Conservation (phyloP, 306 rosid species). For the Morella rubra region DNA sequence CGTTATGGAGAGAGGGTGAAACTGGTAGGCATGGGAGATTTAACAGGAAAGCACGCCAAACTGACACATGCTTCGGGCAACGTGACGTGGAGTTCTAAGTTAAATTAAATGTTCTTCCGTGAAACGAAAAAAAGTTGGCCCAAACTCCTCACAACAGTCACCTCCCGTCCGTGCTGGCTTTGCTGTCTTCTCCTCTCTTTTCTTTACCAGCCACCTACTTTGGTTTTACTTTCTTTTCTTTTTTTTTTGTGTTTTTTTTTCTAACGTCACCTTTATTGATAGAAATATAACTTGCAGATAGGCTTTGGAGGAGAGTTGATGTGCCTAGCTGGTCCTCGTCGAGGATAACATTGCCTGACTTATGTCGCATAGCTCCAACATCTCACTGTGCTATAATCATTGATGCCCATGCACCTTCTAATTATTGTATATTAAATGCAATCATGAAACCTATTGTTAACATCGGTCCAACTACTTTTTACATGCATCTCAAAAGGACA, state of each 20-base stretch:
- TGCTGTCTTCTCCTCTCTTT: not conserved
- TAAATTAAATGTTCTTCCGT: constrained; percentile 5
- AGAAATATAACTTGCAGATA: too few relatives aligned
- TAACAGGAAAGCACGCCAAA: constrained; percentile 22
- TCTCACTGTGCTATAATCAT: constrained; percentile 5
- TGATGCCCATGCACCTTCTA: not conserved
- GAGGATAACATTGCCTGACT: not conserved
- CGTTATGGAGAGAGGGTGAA: constrained; percentile 1
- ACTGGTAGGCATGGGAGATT: not conserved
- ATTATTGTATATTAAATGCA: not conserved
- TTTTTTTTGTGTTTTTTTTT: too few relatives aligned
- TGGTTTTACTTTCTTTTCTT: too few relatives aligned
- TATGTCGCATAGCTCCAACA: constrained; percentile 1
- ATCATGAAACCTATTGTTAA: not conserved
- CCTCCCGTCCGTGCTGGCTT: constrained; percentile 21
- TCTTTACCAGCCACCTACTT: not conserved
- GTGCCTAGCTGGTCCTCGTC: constrained; percentile 5
- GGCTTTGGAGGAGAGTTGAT: not conserved
- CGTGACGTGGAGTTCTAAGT: constrained; percentile 21
- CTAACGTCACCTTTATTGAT: too few relatives aligned
- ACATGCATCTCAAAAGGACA: too few relatives aligned
- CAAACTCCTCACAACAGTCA: not conserved
- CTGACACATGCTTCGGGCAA: constrained; percentile 9
- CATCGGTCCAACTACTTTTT: not conserved
- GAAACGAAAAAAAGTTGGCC: not conserved